Percentiles rank a stretch among this genome's conserved stretches.
phyloP scores from a whole-genome alignment of 371 early-diverging fungal genomes.

The Mortierella polycephala region DNA sequence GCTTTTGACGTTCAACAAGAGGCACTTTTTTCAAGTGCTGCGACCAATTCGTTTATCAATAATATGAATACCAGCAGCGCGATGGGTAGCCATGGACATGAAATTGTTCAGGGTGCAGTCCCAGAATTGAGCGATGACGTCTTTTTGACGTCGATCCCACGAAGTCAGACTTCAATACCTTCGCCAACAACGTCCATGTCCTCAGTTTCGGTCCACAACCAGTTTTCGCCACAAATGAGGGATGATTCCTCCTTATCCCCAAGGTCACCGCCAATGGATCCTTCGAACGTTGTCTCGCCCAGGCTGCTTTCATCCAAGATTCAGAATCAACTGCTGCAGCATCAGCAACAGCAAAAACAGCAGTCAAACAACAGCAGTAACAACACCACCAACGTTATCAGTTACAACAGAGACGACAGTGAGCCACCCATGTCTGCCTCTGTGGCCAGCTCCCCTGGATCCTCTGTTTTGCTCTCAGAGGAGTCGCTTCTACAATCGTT shows the following conservation, averaged over 20 bases:
- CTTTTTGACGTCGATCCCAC: constrained; percentile 25
- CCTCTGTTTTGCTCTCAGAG: constrained; percentile 25
- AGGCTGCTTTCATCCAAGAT: constrained; percentile 5
- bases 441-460: constrained; percentile 13
- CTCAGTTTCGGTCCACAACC: constrained; percentile 4
- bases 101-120: not conserved
- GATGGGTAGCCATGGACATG: not conserved
- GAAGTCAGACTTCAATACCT: not conserved
- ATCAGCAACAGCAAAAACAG: too few relatives aligned
- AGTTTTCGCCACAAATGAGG: not conserved
- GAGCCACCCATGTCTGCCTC: not conserved
- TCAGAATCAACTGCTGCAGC: constrained; percentile 7
- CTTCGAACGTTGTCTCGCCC: constrained; percentile 10
- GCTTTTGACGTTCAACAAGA: constrained; percentile 30
- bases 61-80: not conserved
- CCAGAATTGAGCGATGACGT: constrained; percentile 10
- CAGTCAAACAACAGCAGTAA: not conserved
- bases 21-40: constrained; percentile 36
- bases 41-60: constrained; percentile 15
- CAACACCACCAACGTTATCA: not conserved
- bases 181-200: constrained; percentile 19
- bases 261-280: not conserved
- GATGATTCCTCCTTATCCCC: constrained; percentile 8
- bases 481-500: constrained; percentile 32
- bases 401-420: not conserved